Evolutionary conservation across 306 rosid species (phyloP).

Genomic region (Prunus dulcis): DNA sequence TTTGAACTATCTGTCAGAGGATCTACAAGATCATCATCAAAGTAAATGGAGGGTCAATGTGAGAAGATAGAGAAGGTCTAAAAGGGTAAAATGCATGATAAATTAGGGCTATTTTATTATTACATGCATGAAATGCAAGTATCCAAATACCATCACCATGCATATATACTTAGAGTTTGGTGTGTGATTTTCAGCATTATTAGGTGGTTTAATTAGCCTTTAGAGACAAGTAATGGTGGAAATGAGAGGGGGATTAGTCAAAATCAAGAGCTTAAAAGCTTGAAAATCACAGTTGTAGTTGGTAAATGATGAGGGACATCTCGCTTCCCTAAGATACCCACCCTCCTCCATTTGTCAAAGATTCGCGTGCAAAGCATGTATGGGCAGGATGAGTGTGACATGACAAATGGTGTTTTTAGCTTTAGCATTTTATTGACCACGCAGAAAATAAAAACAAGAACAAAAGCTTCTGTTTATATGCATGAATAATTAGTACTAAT

Average conservation of each 20-base stretch:
- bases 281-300: constrained; percentile 28
- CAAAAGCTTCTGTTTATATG: constrained; percentile 26
- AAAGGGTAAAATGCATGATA: background rate
- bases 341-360: constrained; percentile 46
- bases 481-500: constrained; percentile 32
- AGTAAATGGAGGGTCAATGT: background rate
- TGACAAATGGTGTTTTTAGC: constrained; percentile 39
- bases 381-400: constrained; percentile 48
- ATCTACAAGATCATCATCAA: background rate
- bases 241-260: constrained; percentile 27
- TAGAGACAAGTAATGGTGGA: constrained; percentile 10
- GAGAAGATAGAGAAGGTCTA: background rate
- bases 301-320: constrained; percentile 33
- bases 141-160: too few relatives aligned
- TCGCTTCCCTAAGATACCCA: constrained; percentile 33
- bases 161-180: background rate
- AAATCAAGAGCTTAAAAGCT: constrained; percentile 21
- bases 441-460: constrained; percentile 16
- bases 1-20: background rate
- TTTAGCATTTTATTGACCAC: constrained; percentile 37
- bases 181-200: background rate
- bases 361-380: constrained; percentile 53
- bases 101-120: too few relatives aligned
- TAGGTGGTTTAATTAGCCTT: constrained; percentile 7
- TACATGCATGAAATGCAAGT: too few relatives aligned